These are phyloP conservation scores for Epipyxis sp. DNA, from an alignment of 108 stramenopile species.

Conservation along the genomic window DNA sequence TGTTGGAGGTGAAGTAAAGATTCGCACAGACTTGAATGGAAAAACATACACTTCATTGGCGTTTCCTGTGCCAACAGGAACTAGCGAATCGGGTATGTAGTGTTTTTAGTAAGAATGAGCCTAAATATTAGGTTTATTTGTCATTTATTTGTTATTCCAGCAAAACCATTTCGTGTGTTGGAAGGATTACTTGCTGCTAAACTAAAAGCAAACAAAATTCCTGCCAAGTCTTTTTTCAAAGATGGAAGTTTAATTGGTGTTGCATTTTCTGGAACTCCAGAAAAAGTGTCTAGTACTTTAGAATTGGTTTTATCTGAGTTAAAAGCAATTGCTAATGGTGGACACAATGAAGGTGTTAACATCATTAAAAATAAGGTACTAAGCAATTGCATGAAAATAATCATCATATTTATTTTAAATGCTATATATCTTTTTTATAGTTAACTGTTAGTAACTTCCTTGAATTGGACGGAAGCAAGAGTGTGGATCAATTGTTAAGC, in stretches of 20 bases:
- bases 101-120: neutral
- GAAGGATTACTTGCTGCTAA: neutral
- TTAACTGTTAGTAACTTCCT: neutral
- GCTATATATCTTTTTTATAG: no score
- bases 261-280: neutral
- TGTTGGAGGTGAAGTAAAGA: conserved; percentile 9
- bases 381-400: neutral
- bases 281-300: neutral
- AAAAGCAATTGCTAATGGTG: conserved; percentile 19
- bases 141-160: conserved; percentile 1
- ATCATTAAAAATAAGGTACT: neutral
- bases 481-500: neutral
- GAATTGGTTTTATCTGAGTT: neutral
- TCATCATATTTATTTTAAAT: neutral
- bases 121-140: neutral
- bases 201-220: neutral
- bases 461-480: neutral
- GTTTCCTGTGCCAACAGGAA: conserved; percentile 7
- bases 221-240: neutral
- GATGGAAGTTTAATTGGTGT: conserved; percentile 2
- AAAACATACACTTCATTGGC: neutral
- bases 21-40: conserved; percentile 10
- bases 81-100: neutral
- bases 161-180: conserved; percentile 3
- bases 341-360: neutral